Evolutionary conservation across 2,329 filamentous ascomycete genomes (phyloP).

Genomic region (Aspergillus aculeatinus): DNA sequence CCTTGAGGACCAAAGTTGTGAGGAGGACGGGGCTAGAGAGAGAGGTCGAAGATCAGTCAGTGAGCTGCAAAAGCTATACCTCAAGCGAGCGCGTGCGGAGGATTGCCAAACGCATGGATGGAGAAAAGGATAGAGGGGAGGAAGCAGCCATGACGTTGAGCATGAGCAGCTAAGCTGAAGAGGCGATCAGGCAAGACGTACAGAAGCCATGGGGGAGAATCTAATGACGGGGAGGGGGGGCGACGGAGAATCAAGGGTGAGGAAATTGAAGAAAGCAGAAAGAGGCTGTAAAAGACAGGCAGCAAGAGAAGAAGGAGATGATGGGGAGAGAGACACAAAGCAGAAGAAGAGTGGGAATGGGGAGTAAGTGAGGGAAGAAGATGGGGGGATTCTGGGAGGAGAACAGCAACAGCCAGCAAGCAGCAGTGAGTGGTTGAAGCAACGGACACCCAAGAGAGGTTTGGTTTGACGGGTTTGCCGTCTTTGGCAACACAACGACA

Average conservation of each 20-base stretch:
- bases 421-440: constrained; percentile 13
- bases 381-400: constrained; percentile 15
- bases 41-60: constrained; percentile 23
- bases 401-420: constrained; percentile 22
- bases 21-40: constrained; percentile 42
- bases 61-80: neutral
- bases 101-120: constrained; percentile 13
- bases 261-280: neutral
- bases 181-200: constrained; percentile 34
- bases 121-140: neutral
- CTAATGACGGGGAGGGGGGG: neutral
- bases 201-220: constrained; percentile 47
- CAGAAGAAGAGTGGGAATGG: neutral
- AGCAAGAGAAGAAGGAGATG: constrained; percentile 9
- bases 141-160: constrained; percentile 17
- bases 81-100: constrained; percentile 7
- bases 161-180: constrained; percentile 19
- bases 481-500: constrained; percentile 1
- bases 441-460: constrained; percentile 10
- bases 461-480: constrained; percentile 1
- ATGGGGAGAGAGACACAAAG: constrained; percentile 1
- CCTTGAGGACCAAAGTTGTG: constrained; percentile 46
- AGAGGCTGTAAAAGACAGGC: constrained; percentile 1
- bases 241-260: constrained; percentile 12
- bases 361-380: constrained; percentile 12